Percentiles rank a stretch among this genome's conserved stretches.
Evolutionary conservation across 1,139 yeast species (phyloP).

Genomic region (Lodderomyces metapsilosis): DNA sequence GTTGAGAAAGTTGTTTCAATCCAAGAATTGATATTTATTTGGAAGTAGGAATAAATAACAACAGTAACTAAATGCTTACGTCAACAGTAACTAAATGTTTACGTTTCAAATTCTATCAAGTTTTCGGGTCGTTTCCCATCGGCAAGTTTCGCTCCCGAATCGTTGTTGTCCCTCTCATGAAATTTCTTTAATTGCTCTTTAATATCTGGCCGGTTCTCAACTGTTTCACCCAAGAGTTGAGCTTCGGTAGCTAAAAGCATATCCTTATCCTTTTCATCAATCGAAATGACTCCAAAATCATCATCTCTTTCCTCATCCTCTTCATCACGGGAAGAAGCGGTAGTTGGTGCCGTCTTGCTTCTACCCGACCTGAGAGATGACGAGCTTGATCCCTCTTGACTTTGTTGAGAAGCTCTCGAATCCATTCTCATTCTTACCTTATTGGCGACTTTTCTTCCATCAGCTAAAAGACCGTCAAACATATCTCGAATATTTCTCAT

Average conservation of each 20-base stretch:
- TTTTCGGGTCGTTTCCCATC: conserved; percentile 13
- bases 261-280: conserved; percentile 49
- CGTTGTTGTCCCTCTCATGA: conserved; percentile 6
- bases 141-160: conserved; percentile 4
- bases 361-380: conserved; percentile 28
- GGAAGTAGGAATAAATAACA: too few relatives aligned
- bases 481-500: conserved; percentile 75
- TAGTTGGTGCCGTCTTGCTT: conserved; percentile 5
- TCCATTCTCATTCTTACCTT: conserved; percentile 88
- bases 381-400: conserved; percentile 19
- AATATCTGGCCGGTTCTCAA: conserved; percentile 12
- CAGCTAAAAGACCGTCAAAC: conserved; percentile 89
- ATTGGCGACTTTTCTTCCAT: conserved; percentile 85
- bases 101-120: conserved; percentile 32
- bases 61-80: conserved; percentile 4
- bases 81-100: too few relatives aligned
- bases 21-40: conserved; percentile 1
- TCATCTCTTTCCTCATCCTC: conserved; percentile 51
- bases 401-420: conserved; percentile 44
- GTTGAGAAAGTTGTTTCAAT: conserved; percentile 52
- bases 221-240: conserved; percentile 30
- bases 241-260: conserved; percentile 48
- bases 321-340: conserved; percentile 10
- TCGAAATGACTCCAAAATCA: conserved; percentile 46
- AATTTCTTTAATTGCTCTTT: conserved; percentile 15